phyloP scores from a whole-genome alignment of 1,139 yeast genomes.

The Suhomyces chickasaworum region DNA sequence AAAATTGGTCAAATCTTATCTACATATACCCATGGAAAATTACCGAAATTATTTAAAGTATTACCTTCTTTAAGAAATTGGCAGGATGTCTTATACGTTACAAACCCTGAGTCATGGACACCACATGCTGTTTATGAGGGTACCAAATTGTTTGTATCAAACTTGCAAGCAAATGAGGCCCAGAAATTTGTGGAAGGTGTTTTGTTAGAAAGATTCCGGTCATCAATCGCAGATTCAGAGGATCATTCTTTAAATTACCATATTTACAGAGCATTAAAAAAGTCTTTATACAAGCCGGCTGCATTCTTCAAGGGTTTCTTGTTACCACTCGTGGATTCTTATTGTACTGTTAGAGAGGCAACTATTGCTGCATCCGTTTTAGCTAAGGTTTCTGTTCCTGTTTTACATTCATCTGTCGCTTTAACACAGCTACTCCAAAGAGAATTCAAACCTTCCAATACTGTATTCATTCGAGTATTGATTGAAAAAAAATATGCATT shows the following conservation, averaged over 20 bases:
- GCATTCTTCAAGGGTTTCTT: slow-evolving; percentile 96
- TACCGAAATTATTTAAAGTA: slow-evolving; percentile 93
- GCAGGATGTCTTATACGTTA: slow-evolving; percentile 92
- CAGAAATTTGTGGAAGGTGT: slow-evolving; percentile 79
- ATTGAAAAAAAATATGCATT: slow-evolving; percentile 94
- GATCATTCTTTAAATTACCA: slow-evolving; percentile 80
- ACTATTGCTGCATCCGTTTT: slow-evolving; percentile 92
- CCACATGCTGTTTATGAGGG: slow-evolving; percentile 97
- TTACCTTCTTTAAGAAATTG: slow-evolving; percentile 90
- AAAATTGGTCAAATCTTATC: slow-evolving; percentile 86
- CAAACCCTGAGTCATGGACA: slow-evolving; percentile 92
- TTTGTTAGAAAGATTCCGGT: slow-evolving; percentile 80
- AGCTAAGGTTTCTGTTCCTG: slow-evolving; percentile 88
- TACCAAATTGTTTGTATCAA: slow-evolving; percentile 88
- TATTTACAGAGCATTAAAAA: slow-evolving; percentile 85
- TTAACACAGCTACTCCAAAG: slow-evolving; percentile 79
- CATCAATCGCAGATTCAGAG: slow-evolving; percentile 76
- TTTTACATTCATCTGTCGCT: slow-evolving; percentile 94
- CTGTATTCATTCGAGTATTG: slow-evolving; percentile 85
- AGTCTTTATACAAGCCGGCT: slow-evolving; percentile 92
- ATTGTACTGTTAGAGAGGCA: slow-evolving; percentile 90
- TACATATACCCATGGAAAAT: slow-evolving; percentile 93
- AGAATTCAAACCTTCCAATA: slow-evolving; percentile 85
- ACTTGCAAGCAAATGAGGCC: slow-evolving; percentile 83
- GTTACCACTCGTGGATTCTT: slow-evolving; percentile 82